phyloP scores from a whole-genome alignment of 2,329 filamentous ascomycete species.

The Dendrostoma leiphaemia region DNA sequence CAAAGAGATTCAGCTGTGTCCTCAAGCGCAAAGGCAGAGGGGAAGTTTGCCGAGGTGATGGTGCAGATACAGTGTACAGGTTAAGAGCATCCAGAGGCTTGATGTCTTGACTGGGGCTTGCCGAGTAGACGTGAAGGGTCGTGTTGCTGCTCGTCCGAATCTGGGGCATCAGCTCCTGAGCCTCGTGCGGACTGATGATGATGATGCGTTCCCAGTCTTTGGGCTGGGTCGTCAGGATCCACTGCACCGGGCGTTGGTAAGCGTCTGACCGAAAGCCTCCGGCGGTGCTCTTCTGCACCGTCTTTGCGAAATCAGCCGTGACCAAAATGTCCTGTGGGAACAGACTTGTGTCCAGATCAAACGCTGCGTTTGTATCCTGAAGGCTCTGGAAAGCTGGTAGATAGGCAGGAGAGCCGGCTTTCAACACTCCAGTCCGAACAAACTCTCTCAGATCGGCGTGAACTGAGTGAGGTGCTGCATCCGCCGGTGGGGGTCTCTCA shows the following conservation, averaged over 20 bases:
- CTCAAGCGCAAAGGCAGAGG: constrained; percentile 27
- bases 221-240: constrained; percentile 41
- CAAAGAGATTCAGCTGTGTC: constrained; percentile 61
- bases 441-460: constrained; percentile 42
- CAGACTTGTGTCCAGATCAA: constrained; percentile 28
- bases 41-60: constrained; percentile 19
- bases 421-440: constrained; percentile 33
- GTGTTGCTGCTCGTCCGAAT: constrained; percentile 37
- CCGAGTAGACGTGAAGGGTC: constrained; percentile 49
- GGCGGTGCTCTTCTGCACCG: constrained; percentile 30
- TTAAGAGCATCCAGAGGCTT: constrained; percentile 42
- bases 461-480: constrained; percentile 39
- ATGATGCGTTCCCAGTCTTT: constrained; percentile 33
- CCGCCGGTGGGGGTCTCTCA: constrained; percentile 41
- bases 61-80: constrained; percentile 38
- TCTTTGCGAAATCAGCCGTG: constrained; percentile 49
- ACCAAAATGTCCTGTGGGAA: constrained; percentile 36
- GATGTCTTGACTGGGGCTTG: constrained; percentile 38
- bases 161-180: constrained; percentile 42
- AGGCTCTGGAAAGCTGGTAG: constrained; percentile 46
- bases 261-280: constrained; percentile 32
- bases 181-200: constrained; percentile 62
- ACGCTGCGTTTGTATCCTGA: constrained; percentile 36
- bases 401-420: constrained; percentile 31
- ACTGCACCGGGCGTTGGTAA: constrained; percentile 54